A percentile compares a stretch with the other conserved stretches of the same genome.
Conservation (phyloP, 805 yeast genomes). For the Candida ficus region DNA sequence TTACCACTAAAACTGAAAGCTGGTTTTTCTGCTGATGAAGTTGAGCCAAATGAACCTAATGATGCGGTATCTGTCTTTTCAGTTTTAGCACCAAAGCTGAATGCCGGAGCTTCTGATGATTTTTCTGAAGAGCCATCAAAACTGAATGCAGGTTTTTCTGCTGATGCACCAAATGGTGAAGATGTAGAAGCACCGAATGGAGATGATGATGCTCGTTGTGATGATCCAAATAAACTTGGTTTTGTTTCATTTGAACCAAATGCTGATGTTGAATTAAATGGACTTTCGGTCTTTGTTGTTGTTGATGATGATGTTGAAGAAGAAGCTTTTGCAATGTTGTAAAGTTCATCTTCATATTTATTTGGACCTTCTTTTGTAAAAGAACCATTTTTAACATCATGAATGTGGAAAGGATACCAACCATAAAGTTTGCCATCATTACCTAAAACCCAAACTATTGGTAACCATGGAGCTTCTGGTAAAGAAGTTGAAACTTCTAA, state of each 20-base stretch:
- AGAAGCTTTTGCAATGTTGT: not conserved
- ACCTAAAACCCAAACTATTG: constrained; percentile 58
- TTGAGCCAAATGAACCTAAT: not conserved
- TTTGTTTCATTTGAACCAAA: not conserved
- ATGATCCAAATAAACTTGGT: too few species aligned
- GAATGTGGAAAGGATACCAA: constrained; percentile 61
- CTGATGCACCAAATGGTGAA: too few species aligned
- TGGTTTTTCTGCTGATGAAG: not conserved
- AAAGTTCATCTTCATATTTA: constrained; percentile 6
- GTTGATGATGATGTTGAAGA: not conserved
- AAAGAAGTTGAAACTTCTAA: constrained; percentile 52
- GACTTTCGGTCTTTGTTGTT: not conserved
- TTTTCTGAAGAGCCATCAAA: too few species aligned
- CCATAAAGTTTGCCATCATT: constrained; percentile 56
- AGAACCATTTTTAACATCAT: constrained; percentile 38
- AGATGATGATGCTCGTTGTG: too few species aligned
- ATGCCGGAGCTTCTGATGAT: not conserved
- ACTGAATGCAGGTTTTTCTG: too few species aligned
- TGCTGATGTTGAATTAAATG: not conserved
- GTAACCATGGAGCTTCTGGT: constrained; percentile 56
- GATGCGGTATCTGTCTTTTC: too few species aligned
- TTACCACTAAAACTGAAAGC: not conserved
- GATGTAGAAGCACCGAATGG: too few species aligned
- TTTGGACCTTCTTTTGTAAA: constrained; percentile 20
- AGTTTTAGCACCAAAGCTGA: too few species aligned